Conservation (phyloP, 495 filamentous ascomycete genomes). For the Aspergillus conjunctus region DNA sequence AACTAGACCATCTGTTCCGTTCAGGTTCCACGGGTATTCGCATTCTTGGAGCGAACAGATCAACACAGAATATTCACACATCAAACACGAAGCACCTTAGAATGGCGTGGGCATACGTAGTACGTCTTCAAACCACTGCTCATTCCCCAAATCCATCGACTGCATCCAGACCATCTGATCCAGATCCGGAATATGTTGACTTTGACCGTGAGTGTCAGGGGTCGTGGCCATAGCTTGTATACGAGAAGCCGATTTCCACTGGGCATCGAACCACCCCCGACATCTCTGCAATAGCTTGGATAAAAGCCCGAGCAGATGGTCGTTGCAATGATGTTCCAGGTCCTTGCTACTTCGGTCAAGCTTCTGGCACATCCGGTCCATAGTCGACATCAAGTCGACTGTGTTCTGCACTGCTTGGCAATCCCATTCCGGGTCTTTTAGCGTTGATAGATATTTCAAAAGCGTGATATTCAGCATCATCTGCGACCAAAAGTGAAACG, state of each 20-base stretch:
- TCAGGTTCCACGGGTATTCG: no score
- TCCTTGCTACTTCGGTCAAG: slow-evolving; percentile 31
- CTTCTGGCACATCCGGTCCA: slow-evolving; percentile 34
- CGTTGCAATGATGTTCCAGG: slow-evolving; percentile 27
- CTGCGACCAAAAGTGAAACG: slow-evolving; percentile 44
- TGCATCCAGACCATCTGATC: slow-evolving; percentile 36
- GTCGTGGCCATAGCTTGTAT: not conserved
- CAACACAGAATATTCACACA: no score
- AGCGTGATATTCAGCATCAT: slow-evolving; percentile 37
- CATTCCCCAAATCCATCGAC: slow-evolving; percentile 35
- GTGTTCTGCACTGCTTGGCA: slow-evolving; percentile 36
- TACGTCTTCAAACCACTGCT: slow-evolving; percentile 34
- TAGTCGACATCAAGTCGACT: slow-evolving; percentile 30
- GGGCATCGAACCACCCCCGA: slow-evolving; percentile 27
- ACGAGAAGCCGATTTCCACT: slow-evolving; percentile 20
- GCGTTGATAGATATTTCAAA: slow-evolving; percentile 42
- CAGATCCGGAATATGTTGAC: slow-evolving; percentile 24
- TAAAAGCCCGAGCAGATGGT: slow-evolving; percentile 33
- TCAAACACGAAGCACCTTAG: no score
- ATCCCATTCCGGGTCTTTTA: slow-evolving; percentile 46
- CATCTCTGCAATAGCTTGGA: slow-evolving; percentile 31
- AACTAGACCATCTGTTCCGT: no score
- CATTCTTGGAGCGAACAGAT: no score
- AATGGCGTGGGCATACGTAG: slow-evolving; percentile 23
- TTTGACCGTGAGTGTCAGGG: slow-evolving; percentile 11